Evolutionary conservation across 306 rosid species (phyloP).

Genomic region (Malus orientalis): DNA sequence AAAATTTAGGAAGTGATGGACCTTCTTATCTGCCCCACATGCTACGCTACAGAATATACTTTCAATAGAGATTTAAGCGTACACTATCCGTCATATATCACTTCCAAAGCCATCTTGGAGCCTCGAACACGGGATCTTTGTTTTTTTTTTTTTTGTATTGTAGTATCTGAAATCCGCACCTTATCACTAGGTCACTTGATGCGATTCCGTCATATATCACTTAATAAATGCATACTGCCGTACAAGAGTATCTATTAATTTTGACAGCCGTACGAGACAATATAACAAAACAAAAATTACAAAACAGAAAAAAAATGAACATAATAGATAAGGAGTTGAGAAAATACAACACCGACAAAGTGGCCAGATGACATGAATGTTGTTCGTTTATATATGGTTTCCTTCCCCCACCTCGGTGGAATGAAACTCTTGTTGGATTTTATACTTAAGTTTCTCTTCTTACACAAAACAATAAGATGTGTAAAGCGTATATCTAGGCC

Average conservation of each 20-base stretch:
- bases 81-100: too few relatives aligned
- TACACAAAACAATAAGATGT: too few relatives aligned
- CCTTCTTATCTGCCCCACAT: background rate
- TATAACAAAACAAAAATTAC: background rate
- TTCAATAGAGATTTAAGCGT: too few relatives aligned
- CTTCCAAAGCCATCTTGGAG: too few relatives aligned
- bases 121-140: rapidly evolving
- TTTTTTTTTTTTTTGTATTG: too few relatives aligned
- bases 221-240: background rate
- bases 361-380: background rate
- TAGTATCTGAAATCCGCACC: rapidly evolving
- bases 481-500: too few relatives aligned
- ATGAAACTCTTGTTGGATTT: background rate
- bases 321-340: background rate
- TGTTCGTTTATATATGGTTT: background rate
- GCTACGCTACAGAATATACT: background rate
- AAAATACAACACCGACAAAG: background rate
- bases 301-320: background rate
- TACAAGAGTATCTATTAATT: background rate
- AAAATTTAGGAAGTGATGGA: too few relatives aligned
- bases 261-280: background rate
- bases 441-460: too few relatives aligned
- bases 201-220: too few relatives aligned
- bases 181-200: too few relatives aligned
- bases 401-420: background rate